Evolutionary conservation across 768 basidiomycete species (phyloP), one percentile per base, ranked within the genome.

Genomic region (Leccinum broughii): DNA sequence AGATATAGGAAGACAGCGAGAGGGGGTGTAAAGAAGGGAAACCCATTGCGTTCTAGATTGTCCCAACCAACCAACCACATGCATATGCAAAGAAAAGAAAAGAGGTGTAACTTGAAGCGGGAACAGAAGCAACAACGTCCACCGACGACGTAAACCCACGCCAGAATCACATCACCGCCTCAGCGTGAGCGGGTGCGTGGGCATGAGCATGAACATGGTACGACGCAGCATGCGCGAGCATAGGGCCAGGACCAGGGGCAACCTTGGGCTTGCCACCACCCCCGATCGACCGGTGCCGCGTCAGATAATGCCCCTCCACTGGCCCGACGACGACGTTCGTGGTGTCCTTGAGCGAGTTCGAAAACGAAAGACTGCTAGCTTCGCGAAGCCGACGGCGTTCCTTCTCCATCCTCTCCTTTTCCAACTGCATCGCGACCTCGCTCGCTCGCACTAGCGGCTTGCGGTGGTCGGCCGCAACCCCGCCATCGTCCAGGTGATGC

Each of bases 341-440:
- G 50, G 72, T 54, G 28, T 73, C 72, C 62, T 66, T 69, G 62
- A 73, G 67, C 41, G 71, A 70, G 41, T 55, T 64, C 46, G 66
- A 56, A 2, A 62, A 24, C 48, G 56, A 20, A 17, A 41, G 17
- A 3, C 39, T 17, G 26, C 62, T 37, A 7, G 55, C 34, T 48
- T 73, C 70, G 26, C 66, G 65, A 26, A 62, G 63, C 50, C 75
- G 70, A 44, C 69, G 74, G 24, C 69, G 66, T 57, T 75, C 63
- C 60, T 69, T 67, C 70, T 78, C 70, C 64, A 75, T 53, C 70
- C 77, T 64, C 64, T 79, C 77, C 58, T 76, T 81, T 66, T 85
- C 84, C 26, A 83, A 66, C 15, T 79, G 82, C 74, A 80, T 78
- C 5, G 84, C 85, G 53, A 78, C 82, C 41, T 77, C 78, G 58